These are phyloP conservation scores for Nakazawaea ambrosiae DNA, from an alignment of 805 yeast genomes.

Conservation along the genomic window DNA sequence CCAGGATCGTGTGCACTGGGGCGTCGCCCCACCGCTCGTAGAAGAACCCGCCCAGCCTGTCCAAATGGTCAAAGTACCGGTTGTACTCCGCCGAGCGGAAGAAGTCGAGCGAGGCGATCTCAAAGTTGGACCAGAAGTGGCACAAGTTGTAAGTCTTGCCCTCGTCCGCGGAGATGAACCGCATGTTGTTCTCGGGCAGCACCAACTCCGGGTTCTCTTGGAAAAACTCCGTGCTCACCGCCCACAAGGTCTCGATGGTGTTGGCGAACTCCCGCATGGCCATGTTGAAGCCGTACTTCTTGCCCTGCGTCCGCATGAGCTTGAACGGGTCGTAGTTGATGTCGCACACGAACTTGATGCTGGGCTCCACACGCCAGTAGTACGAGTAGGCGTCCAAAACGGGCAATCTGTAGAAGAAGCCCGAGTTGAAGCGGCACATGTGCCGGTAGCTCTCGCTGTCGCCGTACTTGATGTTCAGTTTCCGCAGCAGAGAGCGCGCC, in stretches of 20 bases:
- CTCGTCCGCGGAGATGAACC: slow-evolving; percentile 33
- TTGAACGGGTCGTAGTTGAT: slow-evolving; percentile 44
- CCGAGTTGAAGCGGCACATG: slow-evolving; percentile 49
- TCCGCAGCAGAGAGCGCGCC: slow-evolving; percentile 18
- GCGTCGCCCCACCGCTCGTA: slow-evolving; percentile 82
- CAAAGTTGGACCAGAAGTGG: slow-evolving; percentile 65
- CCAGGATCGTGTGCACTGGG: slow-evolving; percentile 64
- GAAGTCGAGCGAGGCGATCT: slow-evolving; percentile 51
- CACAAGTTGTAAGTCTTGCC: slow-evolving; percentile 44
- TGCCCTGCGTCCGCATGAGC: slow-evolving; percentile 38
- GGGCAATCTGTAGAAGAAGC: slow-evolving; percentile 47
- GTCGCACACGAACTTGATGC: slow-evolving; percentile 41
- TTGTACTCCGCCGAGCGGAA: slow-evolving; percentile 50
- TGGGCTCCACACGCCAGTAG: slow-evolving; percentile 58
- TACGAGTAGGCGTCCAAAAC: slow-evolving; percentile 38
- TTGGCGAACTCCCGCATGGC: slow-evolving; percentile 39
- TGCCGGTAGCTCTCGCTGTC: slow-evolving; percentile 57
- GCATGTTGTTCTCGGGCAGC: slow-evolving; percentile 31
- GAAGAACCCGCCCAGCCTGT: slow-evolving; percentile 59
- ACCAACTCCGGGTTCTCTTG: slow-evolving; percentile 28
- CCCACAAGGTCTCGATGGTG: slow-evolving; percentile 46
- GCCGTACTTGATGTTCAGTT: slow-evolving; percentile 44
- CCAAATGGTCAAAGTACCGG: slow-evolving; percentile 48
- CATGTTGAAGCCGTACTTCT: slow-evolving; percentile 43
- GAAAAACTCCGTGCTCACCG: slow-evolving; percentile 35